Conservation (phyloP, 2,329 filamentous ascomycete genomes). For the Aspergillus sp. region DNA sequence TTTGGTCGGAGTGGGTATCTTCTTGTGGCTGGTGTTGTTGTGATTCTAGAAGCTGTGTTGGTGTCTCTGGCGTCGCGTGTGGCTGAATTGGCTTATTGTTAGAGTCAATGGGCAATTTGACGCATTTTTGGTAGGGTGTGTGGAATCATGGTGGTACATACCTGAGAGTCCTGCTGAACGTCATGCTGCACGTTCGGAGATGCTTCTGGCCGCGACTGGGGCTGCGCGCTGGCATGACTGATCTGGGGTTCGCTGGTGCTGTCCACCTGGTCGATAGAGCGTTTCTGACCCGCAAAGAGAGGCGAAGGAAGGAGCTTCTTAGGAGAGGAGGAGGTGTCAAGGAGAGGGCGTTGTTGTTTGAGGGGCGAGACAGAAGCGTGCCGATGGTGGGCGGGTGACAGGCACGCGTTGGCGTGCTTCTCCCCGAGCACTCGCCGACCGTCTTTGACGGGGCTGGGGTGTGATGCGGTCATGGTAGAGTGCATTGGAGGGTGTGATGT, state of each 20-base stretch:
- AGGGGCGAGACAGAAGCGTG: conserved; percentile 26
- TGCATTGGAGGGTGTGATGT: conserved; percentile 2
- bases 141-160: background rate
- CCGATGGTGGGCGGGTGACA: conserved; percentile 33
- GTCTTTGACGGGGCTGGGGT: conserved; percentile 38
- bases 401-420: conserved; percentile 45
- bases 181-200: conserved; percentile 8
- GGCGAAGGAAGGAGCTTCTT: conserved; percentile 37
- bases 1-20: conserved; percentile 15
- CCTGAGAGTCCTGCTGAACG: conserved; percentile 4
- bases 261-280: conserved; percentile 43
- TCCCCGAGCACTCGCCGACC: conserved; percentile 45
- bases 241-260: conserved; percentile 23
- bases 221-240: conserved; percentile 1
- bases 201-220: background rate
- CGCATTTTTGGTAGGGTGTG: too few relatives aligned
- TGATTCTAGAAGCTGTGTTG: conserved; percentile 9
- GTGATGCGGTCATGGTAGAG: conserved; percentile 15
- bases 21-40: conserved; percentile 23
- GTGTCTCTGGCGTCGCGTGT: background rate
- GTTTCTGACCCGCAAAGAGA: conserved; percentile 43
- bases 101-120: background rate
- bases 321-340: conserved; percentile 25
- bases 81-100: background rate
- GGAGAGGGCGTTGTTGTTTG: conserved; percentile 34